phyloP scores from a whole-genome alignment of 331 rosid genomes.

The Rosa hybrid region DNA sequence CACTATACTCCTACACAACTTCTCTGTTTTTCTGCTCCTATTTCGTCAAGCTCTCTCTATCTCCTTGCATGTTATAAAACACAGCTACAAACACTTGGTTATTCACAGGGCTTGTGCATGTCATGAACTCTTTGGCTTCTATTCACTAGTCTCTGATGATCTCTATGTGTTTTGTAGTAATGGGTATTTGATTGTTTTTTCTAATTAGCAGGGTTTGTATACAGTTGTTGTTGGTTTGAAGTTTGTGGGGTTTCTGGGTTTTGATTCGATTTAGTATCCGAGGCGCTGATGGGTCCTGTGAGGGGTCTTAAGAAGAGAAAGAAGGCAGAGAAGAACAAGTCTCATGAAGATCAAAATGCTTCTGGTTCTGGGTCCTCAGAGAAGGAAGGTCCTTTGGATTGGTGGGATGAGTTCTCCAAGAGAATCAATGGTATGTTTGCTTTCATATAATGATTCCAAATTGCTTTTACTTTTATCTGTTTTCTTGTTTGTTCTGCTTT shows the following conservation, averaged over 20 bases:
- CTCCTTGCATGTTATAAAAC: constrained; percentile 59
- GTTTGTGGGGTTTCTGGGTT: constrained; percentile 41
- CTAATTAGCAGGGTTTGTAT: constrained; percentile 20
- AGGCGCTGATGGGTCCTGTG: constrained; percentile 69
- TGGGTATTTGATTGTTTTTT: constrained; percentile 35
- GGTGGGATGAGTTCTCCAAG: constrained; percentile 76
- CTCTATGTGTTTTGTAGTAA: constrained; percentile 26
- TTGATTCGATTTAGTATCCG: constrained; percentile 50
- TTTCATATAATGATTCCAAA: constrained; percentile 8
- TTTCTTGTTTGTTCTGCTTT: constrained; percentile 15
- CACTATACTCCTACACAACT: constrained; percentile 10
- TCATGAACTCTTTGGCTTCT: constrained; percentile 13
- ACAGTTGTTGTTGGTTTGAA: constrained; percentile 35
- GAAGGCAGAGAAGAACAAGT: constrained; percentile 55
- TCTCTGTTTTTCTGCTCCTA: background rate
- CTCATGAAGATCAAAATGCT: constrained; percentile 47
- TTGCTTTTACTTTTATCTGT: constrained; percentile 20
- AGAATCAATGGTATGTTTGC: constrained; percentile 59
- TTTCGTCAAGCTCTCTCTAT: constrained; percentile 21
- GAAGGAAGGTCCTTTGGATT: constrained; percentile 56
- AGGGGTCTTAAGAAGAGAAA: constrained; percentile 68
- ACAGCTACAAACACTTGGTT: constrained; percentile 26
- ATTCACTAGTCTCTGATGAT: constrained; percentile 33
- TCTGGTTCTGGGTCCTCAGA: constrained; percentile 67
- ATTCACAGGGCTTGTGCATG: constrained; percentile 34